Evolutionary conservation across 192 early-diverging fungal genomes (phyloP).

Genomic region (Gaertneriomyces sp.): DNA sequence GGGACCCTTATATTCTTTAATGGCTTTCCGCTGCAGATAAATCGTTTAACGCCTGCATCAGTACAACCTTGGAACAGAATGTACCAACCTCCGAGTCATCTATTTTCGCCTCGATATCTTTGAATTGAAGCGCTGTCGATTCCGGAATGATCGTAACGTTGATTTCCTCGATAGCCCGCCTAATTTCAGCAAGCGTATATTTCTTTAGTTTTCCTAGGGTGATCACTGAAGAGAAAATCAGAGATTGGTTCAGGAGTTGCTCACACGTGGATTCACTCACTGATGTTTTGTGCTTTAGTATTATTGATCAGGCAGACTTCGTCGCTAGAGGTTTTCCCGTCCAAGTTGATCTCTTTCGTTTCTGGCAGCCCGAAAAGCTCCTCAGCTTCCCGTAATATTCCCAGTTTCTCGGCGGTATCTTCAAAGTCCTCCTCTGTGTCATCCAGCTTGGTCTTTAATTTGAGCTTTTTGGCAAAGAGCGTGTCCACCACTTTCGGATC

Average conservation of each 20-base stretch:
- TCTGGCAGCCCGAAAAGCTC: constrained; percentile 31
- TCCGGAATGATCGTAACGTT: constrained; percentile 23
- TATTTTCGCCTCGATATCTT: too few relatives aligned
- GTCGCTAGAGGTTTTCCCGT: background rate
- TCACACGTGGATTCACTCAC: constrained; percentile 15
- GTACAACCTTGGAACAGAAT: too few relatives aligned
- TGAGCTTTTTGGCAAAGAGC: constrained; percentile 34
- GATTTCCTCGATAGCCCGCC: constrained; percentile 18
- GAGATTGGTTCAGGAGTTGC: background rate
- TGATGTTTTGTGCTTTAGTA: constrained; percentile 47
- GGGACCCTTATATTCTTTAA: too few relatives aligned
- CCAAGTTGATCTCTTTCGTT: background rate
- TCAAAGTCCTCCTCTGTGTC: constrained; percentile 31
- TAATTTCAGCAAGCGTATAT: constrained; percentile 25
- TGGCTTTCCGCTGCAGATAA: too few relatives aligned
- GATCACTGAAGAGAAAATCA: constrained; percentile 32
- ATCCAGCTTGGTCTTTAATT: constrained; percentile 10
- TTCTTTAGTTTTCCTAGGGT: constrained; percentile 32
- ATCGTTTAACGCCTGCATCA: too few relatives aligned
- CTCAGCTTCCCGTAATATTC: constrained; percentile 40
- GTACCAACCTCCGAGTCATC: too few relatives aligned
- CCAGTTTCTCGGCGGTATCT: constrained; percentile 28
- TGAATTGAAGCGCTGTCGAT: too few relatives aligned
- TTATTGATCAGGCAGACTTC: constrained; percentile 41
- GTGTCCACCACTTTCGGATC: constrained; percentile 32